Percentiles rank a stretch among this genome's conserved stretches.
phyloP scores from a whole-genome alignment of 108 stramenopile genomes.

The Cyclotella atomus region DNA sequence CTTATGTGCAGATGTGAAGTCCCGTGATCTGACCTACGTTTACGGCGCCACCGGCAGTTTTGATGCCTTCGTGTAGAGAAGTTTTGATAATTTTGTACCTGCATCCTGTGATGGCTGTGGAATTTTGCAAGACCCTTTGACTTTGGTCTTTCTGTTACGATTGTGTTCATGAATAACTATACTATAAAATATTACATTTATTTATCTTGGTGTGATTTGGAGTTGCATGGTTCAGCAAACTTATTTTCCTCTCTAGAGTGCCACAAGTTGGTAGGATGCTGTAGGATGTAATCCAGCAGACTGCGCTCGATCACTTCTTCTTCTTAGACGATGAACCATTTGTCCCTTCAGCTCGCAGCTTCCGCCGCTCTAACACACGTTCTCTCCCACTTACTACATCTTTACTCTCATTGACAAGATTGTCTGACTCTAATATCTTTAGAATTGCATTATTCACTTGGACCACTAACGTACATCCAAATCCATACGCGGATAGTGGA shows the following conservation, averaged over 20 bases:
- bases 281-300: neutral
- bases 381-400: constrained; percentile 10
- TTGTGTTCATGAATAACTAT: constrained; percentile 1
- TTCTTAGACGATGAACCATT: neutral
- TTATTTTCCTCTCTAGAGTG: neutral
- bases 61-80: neutral
- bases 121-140: neutral
- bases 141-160: neutral
- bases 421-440: neutral
- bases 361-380: constrained; percentile 21
- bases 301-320: too few species aligned
- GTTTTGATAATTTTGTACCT: neutral
- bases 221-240: neutral
- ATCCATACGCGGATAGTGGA: constrained; percentile 40
- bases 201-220: too few species aligned
- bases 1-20: too few species aligned
- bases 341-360: neutral
- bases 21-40: too few species aligned
- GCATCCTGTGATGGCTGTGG: neutral
- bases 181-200: too few species aligned
- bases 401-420: neutral
- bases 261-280: neutral
- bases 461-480: constrained; percentile 23
- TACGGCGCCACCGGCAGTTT: too few species aligned
- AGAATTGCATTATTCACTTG: constrained; percentile 36